Evolutionary conservation across 148 eudicot species (phyloP).

Genomic region (Rhododendron kiyosumense): DNA sequence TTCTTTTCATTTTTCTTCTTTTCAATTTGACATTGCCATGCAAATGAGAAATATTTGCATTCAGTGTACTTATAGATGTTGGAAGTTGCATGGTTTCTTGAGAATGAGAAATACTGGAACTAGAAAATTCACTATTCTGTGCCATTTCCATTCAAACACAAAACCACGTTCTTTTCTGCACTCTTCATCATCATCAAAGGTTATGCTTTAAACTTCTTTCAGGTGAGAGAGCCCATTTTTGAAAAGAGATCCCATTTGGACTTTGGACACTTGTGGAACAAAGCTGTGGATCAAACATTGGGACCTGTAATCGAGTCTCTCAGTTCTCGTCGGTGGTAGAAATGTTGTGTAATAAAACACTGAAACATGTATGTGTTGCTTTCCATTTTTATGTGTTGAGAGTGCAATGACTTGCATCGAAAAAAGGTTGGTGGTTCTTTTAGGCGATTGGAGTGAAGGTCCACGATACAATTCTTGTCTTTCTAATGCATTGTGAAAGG

Average conservation of each 20-base stretch:
- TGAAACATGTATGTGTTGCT: neutral
- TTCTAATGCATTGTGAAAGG: neutral
- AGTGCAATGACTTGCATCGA: neutral
- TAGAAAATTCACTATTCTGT: neutral
- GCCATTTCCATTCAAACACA: neutral
- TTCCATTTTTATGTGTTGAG: neutral
- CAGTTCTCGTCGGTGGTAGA: constrained; percentile 73
- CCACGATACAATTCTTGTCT: neutral
- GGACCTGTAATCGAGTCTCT: constrained; percentile 51
- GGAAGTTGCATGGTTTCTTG: neutral
- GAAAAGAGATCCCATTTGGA: constrained; percentile 38
- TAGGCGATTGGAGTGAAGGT: neutral
- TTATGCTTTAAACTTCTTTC: constrained; percentile 18
- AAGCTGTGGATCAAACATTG: constrained; percentile 59
- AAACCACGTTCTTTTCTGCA: neutral
- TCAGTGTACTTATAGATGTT: neutral
- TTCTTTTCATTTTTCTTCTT: neutral
- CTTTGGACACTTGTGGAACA: constrained; percentile 68
- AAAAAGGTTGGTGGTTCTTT: neutral
- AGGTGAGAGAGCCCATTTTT: constrained; percentile 41
- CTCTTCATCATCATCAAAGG: neutral
- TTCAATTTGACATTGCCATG: neutral
- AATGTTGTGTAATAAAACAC: neutral
- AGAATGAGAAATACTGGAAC: neutral
- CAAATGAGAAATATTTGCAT: neutral